Evolutionary conservation across 768 basidiomycete genomes (phyloP), one percentile per base, ranked within the genome.

Genomic region (Pulveroboletus sp.): DNA sequence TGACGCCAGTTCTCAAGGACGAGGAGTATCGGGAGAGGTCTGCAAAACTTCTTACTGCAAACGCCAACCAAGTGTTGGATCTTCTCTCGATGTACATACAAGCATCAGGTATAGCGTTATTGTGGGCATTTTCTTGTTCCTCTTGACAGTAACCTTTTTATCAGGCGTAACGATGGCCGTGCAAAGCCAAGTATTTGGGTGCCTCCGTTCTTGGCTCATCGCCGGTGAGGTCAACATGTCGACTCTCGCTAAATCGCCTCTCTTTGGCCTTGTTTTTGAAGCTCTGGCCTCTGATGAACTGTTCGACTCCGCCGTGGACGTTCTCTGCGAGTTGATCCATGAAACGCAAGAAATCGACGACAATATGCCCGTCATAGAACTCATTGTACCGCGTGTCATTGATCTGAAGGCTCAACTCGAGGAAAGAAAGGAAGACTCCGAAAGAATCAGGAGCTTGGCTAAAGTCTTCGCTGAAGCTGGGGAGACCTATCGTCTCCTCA

Each of bases 301-400:
- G n/a, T 98, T 98, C 64, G 96, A 99, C 59, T 68, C 85, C 7
- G 94, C 93, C 2, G 91, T 94, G 35, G 89, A 96, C 52, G 85
- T 90, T 32, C 77, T 98, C 51, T 94, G 91, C 67, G 93, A 96
- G 65, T 72, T 97, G 59, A 92, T 98, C 47, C 96, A 98, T 69
- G 96, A 99, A 68, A 98, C 96, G 0, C 94, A 97, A 69, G 96
- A 99, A 69, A 79, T 96, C 28, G 88, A 95, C 53, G 95, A 97
- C 28, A 93, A 92, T 63, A 89, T 94, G 82, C 69, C 80, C 18
- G 82, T 89, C 56, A 93, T 98, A 59, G 79, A 96, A 62, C 74
- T 84, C 52, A 84, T 99, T 49, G 84, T 98, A 1, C 93, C 93
- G 1, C 78, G 82, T n/a, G 75, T 98, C 39, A 84, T 95, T 49